These are phyloP conservation scores for Rhinocladiella similis DNA, from an alignment of 2,329 filamentous ascomycete genomes.

Conservation along the genomic window DNA sequence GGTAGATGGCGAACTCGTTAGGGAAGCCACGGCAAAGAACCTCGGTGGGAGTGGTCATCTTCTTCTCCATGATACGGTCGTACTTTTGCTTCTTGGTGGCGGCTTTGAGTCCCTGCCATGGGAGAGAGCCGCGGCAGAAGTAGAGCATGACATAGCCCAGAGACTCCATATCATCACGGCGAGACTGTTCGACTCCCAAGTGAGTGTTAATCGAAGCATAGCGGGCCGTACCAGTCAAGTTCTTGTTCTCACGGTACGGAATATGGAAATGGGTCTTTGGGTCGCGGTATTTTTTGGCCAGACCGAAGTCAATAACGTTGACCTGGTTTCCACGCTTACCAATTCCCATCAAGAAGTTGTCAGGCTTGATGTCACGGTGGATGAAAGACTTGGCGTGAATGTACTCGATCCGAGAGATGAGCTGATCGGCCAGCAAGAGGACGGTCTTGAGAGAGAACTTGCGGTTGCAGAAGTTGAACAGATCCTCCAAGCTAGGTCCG, in stretches of 20 bases:
- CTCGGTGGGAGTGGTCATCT: slow-evolving; percentile 98
- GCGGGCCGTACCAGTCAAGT: slow-evolving; percentile 95
- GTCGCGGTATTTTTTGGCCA: slow-evolving; percentile 99
- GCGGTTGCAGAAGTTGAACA: slow-evolving; percentile 99
- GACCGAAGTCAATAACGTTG: slow-evolving; percentile 98
- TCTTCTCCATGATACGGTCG: slow-evolving; percentile 99
- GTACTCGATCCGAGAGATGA: slow-evolving; percentile 99
- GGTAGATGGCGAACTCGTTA: slow-evolving; percentile 98
- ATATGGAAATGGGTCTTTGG: slow-evolving; percentile 99
- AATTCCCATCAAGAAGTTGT: slow-evolving; percentile 99
- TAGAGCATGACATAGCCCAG: slow-evolving; percentile 99
- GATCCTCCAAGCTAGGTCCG: slow-evolving; percentile 90
- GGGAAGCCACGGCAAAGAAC: slow-evolving; percentile 98
- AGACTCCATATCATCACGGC: slow-evolving; percentile 99
- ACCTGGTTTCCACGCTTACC: slow-evolving; percentile 99
- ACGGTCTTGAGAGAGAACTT: slow-evolving; percentile 99
- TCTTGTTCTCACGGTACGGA: slow-evolving; percentile 99
- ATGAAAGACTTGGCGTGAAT: slow-evolving; percentile 99
- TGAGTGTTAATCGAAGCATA: slow-evolving; percentile 99
- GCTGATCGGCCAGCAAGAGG: slow-evolving; percentile 90
- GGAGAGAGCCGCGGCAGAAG: slow-evolving; percentile 97
- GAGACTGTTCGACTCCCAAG: slow-evolving; percentile 96
- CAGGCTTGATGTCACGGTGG: slow-evolving; percentile 99
- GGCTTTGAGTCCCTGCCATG: slow-evolving; percentile 98
- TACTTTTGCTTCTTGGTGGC: slow-evolving; percentile 99